phyloP scores from a whole-genome alignment of 352 stramenopile genomes.

The Thalassiosira hispida region DNA sequence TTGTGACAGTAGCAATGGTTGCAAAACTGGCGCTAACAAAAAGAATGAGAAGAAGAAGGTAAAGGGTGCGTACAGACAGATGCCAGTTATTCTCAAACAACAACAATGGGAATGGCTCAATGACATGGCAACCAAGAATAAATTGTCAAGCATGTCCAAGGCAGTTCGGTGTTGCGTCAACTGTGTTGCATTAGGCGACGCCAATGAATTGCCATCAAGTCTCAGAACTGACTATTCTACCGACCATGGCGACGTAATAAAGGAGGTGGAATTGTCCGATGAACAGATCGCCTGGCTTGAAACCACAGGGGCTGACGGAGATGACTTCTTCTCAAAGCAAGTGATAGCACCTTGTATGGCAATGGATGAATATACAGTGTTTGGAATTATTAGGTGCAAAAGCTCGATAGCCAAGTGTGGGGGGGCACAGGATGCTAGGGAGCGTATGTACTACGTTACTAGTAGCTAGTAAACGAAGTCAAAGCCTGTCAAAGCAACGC shows the following conservation, averaged over 20 bases:
- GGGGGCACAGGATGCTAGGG: constrained; percentile 26
- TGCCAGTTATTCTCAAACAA: too few relatives aligned
- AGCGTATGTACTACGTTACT: too few relatives aligned
- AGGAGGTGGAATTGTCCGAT: constrained; percentile 20
- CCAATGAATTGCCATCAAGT: not conserved
- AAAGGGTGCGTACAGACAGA: too few relatives aligned
- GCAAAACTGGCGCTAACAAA: too few relatives aligned
- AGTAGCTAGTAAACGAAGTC: too few relatives aligned
- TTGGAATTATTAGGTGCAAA: constrained; percentile 49
- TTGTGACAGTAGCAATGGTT: not conserved
- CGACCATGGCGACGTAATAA: not conserved
- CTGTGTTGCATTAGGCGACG: constrained; percentile 43
- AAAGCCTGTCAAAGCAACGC: too few relatives aligned
- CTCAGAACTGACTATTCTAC: not conserved
- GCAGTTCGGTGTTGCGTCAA: constrained; percentile 48
- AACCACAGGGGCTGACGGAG: not conserved
- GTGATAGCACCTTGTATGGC: constrained; percentile 23
- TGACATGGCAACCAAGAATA: constrained; percentile 34
- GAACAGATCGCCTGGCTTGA: constrained; percentile 36
- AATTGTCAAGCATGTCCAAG: constrained; percentile 39
- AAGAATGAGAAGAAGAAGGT: not conserved
- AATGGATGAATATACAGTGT: constrained; percentile 42
- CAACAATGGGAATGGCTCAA: constrained; percentile 46
- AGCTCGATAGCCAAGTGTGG: constrained; percentile 36
- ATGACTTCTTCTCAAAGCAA: constrained; percentile 1